A percentile compares a stretch with the other conserved stretches of the same genome.
Conservation (phyloP, 1,284 basidiomycete genomes). For the Ceratobasidium sp. region DNA sequence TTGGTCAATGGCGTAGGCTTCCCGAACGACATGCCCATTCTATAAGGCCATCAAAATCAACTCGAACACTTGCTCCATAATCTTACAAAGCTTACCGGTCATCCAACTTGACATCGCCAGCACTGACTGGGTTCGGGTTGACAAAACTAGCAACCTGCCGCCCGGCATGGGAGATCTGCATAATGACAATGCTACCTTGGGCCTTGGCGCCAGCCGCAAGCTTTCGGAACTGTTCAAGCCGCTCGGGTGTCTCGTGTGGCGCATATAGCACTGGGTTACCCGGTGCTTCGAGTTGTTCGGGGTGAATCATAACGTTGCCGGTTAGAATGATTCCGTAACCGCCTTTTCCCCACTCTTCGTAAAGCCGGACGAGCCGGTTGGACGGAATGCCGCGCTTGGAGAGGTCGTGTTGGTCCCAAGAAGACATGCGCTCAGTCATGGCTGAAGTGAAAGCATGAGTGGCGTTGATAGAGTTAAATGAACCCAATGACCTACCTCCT, state of each 20-base stretch:
- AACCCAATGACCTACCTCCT: not conserved
- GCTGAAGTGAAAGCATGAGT: not conserved
- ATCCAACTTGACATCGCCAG: conserved; percentile 46
- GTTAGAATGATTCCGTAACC: conserved; percentile 21
- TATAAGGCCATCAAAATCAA: not conserved
- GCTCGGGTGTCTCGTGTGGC: conserved; percentile 44
- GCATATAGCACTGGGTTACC: conserved; percentile 41
- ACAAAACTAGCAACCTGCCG: conserved; percentile 45
- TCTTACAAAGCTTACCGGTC: not conserved
- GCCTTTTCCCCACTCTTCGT: conserved; percentile 21
- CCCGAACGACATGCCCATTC: conserved; percentile 48
- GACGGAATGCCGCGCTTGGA: conserved; percentile 20
- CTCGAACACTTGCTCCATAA: not conserved
- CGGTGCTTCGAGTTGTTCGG: conserved; percentile 37
- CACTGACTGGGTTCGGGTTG: conserved; percentile 48
- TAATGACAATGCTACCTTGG: conserved; percentile 53
- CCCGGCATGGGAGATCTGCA: conserved; percentile 55
- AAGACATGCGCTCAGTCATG: conserved; percentile 20
- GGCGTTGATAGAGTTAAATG: not conserved
- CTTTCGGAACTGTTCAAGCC: conserved; percentile 49
- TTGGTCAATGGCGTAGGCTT: conserved; percentile 48
- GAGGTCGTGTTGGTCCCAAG: conserved; percentile 27
- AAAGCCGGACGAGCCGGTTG: conserved; percentile 7
- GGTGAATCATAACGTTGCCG: conserved; percentile 24
- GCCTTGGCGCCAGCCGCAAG: conserved; percentile 52